Evolutionary conservation across 2,329 filamentous ascomycete genomes (phyloP).

Genomic region (Cladorrhinum sp.): DNA sequence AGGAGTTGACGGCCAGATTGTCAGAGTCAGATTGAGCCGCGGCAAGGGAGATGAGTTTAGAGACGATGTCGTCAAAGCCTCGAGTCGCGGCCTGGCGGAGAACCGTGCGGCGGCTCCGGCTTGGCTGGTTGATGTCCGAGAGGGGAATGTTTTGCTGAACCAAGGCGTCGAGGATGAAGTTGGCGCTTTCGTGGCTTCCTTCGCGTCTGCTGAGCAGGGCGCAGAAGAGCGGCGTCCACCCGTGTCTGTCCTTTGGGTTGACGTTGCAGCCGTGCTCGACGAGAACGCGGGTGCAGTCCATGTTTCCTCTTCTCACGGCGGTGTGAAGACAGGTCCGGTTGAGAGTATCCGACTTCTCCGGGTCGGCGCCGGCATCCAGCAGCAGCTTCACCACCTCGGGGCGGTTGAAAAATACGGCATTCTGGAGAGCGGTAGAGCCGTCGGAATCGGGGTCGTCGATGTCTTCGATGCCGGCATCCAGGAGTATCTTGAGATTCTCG

Average conservation of each 20-base stretch:
- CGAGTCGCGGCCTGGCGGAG: conserved; percentile 21
- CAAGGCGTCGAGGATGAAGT: conserved; percentile 18
- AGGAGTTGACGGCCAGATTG: conserved; percentile 14
- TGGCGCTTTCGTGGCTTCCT: neutral
- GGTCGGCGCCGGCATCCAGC: conserved; percentile 13
- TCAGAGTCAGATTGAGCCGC: conserved; percentile 1
- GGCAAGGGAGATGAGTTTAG: conserved; percentile 15
- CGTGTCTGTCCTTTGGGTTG: conserved; percentile 13
- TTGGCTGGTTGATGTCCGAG: conserved; percentile 21
- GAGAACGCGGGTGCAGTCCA: conserved; percentile 3
- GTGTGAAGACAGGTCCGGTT: conserved; percentile 12
- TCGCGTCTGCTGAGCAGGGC: conserved; percentile 17
- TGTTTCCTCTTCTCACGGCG: conserved; percentile 10
- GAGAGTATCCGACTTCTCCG: conserved; percentile 13
- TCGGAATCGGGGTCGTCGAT: conserved; percentile 21
- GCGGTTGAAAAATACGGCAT: conserved; percentile 9
- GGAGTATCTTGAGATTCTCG: conserved; percentile 16
- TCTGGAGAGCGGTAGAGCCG: conserved; percentile 19
- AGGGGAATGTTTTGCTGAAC: conserved; percentile 11
- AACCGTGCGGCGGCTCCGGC: conserved; percentile 13
- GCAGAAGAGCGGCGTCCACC: conserved; percentile 22
- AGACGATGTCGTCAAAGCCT: conserved; percentile 18
- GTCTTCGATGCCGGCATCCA: conserved; percentile 12
- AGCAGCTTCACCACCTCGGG: conserved; percentile 9
- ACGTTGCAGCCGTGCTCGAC: conserved; percentile 12